These are phyloP conservation scores for Fusarium albosuccineum DNA, from an alignment of 2,329 filamentous ascomycete genomes.

Conservation along the genomic window DNA sequence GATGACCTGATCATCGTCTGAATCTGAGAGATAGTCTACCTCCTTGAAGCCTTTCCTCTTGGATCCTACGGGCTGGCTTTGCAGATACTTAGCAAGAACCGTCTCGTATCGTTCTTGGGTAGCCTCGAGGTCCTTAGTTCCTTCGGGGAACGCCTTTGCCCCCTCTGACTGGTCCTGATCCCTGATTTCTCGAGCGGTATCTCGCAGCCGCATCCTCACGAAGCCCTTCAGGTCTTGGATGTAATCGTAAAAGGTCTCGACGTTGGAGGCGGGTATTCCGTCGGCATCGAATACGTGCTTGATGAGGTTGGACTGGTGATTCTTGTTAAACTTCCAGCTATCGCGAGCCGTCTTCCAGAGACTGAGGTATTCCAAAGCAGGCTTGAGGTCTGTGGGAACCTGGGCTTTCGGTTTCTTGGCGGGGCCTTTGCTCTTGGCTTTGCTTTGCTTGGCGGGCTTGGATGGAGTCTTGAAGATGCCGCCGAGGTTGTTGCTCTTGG, in stretches of 20 bases:
- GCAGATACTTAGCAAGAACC: slow-evolving; percentile 64
- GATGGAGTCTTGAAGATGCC: slow-evolving; percentile 49
- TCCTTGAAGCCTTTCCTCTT: slow-evolving; percentile 68
- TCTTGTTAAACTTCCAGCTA: slow-evolving; percentile 97
- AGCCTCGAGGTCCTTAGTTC: slow-evolving; percentile 62
- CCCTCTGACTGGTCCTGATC: slow-evolving; percentile 67
- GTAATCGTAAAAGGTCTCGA: slow-evolving; percentile 79
- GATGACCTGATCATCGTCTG: slow-evolving; percentile 64
- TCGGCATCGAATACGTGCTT: slow-evolving; percentile 83
- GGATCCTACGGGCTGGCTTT: slow-evolving; percentile 51
- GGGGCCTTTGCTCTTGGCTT: slow-evolving; percentile 52
- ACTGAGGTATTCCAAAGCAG: slow-evolving; percentile 81
- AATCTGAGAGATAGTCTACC: slow-evolving; percentile 63
- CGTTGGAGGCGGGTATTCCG: slow-evolving; percentile 77
- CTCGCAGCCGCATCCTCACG: slow-evolving; percentile 75
- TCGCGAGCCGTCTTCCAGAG: slow-evolving; percentile 78
- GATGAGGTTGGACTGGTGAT: slow-evolving; percentile 85
- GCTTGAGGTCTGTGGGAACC: slow-evolving; percentile 63
- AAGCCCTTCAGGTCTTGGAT: slow-evolving; percentile 83
- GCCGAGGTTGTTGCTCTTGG: slow-evolving; percentile 48
- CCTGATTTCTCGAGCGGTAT: slow-evolving; percentile 74
- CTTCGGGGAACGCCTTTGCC: slow-evolving; percentile 61
- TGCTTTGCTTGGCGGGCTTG: slow-evolving; percentile 50
- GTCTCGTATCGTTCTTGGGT: slow-evolving; percentile 67
- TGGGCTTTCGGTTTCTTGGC: slow-evolving; percentile 55